Evolutionary conservation across 257 asterid genomes (phyloP), one percentile per base, ranked within the genome.

Genomic region (Solanum paucissectum): DNA sequence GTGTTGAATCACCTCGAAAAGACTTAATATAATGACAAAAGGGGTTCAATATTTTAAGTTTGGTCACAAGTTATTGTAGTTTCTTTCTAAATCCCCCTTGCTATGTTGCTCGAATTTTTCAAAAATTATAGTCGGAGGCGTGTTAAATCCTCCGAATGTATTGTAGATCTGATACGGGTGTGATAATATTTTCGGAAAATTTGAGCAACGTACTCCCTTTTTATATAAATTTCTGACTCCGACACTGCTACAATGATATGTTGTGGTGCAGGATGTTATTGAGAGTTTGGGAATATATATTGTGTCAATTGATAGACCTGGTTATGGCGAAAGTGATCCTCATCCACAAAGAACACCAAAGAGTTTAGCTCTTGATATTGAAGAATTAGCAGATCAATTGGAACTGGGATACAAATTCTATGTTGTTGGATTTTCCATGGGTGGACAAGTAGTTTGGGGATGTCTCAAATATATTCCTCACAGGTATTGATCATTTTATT

Each of bases 291-390:
- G 83, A 74, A 36, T 74, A 21, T 74, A 74, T 3, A 74, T 74
- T 20, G 83, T 74, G 6, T 74, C 83, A 74, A 20, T 74, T 74
- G 83, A 74, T 36, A 74, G 83, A 36, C 83, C 83, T 74, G 83
- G 83, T 36, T 74, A 74, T 74, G 83, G 83, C 1, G 83, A 74
- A 36, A 74, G 83, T 74, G 83, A 74, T 74, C 49, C 83, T 20
- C 83, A 74, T 36, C 83, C 83, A 36, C 5, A 74, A 74, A 74
- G 83, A 36, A 74, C 32, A 36, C 49, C 83, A 21, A 74, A 74
- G 83, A 74, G 5, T 21, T 74, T 74, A 74, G 83, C 83, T 74
- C 83, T 74, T 74, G 83, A 74, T 20, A 74, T 74, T 20, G 83
- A 74, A 21, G 83, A 74, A 36, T 74, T 74, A 36, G 83, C 52